Evolutionary conservation across 2,329 filamentous ascomycete species (phyloP).

Genomic region (Thermothelomyces thermophilus): DNA sequence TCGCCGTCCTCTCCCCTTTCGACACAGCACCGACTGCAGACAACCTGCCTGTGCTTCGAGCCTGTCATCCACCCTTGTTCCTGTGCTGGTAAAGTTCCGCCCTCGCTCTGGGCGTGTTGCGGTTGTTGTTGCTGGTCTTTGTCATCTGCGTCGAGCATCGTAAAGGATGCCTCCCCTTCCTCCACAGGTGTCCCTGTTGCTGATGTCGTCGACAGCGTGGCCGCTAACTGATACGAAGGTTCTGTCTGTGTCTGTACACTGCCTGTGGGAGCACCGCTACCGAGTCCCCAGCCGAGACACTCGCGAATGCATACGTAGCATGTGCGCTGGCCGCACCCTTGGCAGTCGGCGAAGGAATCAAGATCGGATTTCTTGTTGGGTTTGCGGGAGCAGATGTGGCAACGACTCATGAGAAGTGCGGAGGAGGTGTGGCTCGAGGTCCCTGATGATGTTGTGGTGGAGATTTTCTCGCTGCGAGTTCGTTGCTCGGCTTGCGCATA

Average conservation of each 20-base stretch:
- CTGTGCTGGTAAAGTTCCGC: background rate
- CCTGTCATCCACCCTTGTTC: slow-evolving; percentile 33
- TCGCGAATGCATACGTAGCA: slow-evolving; percentile 64
- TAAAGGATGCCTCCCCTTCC: slow-evolving; percentile 34
- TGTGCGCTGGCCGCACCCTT: slow-evolving; percentile 53
- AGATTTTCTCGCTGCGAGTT: slow-evolving; percentile 1
- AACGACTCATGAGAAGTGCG: slow-evolving; percentile 29
- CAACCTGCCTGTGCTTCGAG: slow-evolving; percentile 43
- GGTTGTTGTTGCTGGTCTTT: slow-evolving; percentile 2
- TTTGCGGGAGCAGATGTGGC: slow-evolving; percentile 61
- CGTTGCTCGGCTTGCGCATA: background rate
- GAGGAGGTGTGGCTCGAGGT: background rate
- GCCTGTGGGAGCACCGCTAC: too few species aligned
- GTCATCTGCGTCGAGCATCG: slow-evolving; percentile 41
- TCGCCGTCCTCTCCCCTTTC: slow-evolving; percentile 59
- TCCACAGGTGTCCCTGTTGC: slow-evolving; percentile 22
- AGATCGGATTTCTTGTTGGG: slow-evolving; percentile 60
- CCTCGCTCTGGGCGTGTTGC: background rate
- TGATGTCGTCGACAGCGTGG: slow-evolving; percentile 8
- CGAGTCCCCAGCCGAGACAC: slow-evolving; percentile 47
- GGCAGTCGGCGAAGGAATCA: slow-evolving; percentile 59
- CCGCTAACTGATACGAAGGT: too few species aligned
- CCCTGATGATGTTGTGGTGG: background rate
- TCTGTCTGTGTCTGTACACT: background rate
- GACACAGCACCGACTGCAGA: slow-evolving; percentile 64